Conservation (phyloP, 176 grass and related monocot species). For the Miscanthus lutarioriparius region DNA sequence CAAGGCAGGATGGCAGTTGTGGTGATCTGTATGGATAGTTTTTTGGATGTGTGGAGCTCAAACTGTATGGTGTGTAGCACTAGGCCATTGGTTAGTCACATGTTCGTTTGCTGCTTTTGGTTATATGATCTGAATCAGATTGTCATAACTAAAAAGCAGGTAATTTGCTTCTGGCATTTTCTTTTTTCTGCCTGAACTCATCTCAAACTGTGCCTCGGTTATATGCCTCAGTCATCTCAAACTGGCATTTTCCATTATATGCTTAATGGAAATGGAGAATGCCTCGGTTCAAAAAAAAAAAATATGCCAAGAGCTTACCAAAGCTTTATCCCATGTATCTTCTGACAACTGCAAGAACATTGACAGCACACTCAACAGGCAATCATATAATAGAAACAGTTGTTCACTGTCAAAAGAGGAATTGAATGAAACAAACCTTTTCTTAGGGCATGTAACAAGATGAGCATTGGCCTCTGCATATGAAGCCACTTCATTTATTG, state of each 20-base stretch:
- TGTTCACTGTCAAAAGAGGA: conserved; percentile 5
- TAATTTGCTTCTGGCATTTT: background rate
- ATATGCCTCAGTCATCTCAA: background rate
- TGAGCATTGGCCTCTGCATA: conserved; percentile 83
- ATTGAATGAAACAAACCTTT: conserved; percentile 53
- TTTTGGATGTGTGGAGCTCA: no score
- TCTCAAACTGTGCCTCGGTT: background rate
- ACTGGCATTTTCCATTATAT: background rate
- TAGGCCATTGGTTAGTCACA: no score
- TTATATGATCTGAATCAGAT: background rate
- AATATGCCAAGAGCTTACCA: conserved; percentile 60
- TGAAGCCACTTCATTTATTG: conserved; percentile 82
- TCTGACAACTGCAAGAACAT: conserved; percentile 66
- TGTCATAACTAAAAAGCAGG: background rate
- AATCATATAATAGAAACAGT: conserved; percentile 30
- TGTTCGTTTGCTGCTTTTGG: background rate
- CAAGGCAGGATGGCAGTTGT: background rate
- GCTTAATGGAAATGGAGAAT: background rate
- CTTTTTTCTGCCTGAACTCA: background rate
- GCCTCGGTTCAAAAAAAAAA: background rate
- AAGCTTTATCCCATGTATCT: conserved; percentile 77
- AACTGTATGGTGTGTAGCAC: no score
- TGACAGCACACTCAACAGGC: conserved; percentile 21
- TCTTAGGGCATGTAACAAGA: conserved; percentile 80
- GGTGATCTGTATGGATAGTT: background rate